Percentiles rank a stretch among this genome's conserved stretches.
Conservation (phyloP, 768 basidiomycete genomes). For the Ramaria sp. region DNA sequence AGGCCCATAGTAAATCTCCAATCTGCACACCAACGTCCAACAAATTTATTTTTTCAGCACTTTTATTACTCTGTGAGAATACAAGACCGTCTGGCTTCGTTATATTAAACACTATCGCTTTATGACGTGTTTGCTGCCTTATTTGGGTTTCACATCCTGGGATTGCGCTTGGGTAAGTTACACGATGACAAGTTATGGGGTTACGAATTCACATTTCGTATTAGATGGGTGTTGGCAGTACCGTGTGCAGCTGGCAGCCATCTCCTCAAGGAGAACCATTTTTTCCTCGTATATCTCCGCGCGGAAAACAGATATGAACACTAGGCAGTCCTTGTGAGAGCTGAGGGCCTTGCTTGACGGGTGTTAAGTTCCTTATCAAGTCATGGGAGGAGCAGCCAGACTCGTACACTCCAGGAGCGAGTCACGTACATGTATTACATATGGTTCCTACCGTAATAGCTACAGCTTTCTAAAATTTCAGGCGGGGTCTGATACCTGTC, state of each 20-base stretch:
- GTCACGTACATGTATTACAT: too few species aligned
- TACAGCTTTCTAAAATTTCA: too few species aligned
- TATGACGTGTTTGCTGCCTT: not conserved
- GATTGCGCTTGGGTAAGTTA: not conserved
- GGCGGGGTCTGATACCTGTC: too few species aligned
- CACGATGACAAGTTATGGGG: too few species aligned
- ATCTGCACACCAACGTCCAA: not conserved
- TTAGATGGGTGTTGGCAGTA: constrained; percentile 34
- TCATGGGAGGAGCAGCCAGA: not conserved
- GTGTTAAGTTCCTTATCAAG: not conserved
- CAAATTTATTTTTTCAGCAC: not conserved
- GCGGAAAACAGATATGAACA: too few species aligned
- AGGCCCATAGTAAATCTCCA: not conserved
- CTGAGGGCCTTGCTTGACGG: too few species aligned
- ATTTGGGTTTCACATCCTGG: not conserved
- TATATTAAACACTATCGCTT: not conserved
- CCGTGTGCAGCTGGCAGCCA: constrained; percentile 47
- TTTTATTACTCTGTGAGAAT: not conserved
- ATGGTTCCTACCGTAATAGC: too few species aligned
- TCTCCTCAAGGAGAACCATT: too few species aligned
- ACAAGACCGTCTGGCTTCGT: not conserved
- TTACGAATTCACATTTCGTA: not conserved
- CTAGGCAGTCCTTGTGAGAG: too few species aligned
- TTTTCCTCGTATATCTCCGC: too few species aligned
- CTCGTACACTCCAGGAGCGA: too few species aligned